Base-by-base conservation (phyloP, 257 asterid genomes). In the Lavandula angustifolia region DNA sequence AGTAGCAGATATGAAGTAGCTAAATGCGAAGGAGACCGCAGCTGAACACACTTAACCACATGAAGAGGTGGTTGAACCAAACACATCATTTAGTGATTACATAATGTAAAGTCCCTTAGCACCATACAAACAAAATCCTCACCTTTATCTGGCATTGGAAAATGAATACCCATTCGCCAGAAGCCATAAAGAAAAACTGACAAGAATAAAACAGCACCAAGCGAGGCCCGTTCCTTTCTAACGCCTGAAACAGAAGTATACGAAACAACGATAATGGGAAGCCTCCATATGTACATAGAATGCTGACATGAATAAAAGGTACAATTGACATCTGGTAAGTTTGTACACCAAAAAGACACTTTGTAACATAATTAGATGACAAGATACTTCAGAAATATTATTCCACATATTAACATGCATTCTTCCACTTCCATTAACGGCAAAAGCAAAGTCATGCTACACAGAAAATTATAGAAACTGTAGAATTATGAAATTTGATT, bases 71-170 rank as follows among this genome's bases (percentile, higher is more conserved):
- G 41, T 27, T 48, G 16, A 69, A 22, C 29, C 48, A 31, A 60
- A 48, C 64, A 62, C 27, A 11, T 27, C 55, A 42, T 27, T n/a
- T 43, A 51, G 40, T 11, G 40, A 49, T 40, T n/a, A 66, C 37
- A 60, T 50, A 27, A 3, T 41, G 43, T n/a, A 7, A 57, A 11
- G 43, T 34, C 50, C 59, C n/a, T 34, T 14, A 8, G 72, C 48
- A 60, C 48, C 62, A 55, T 56, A 22, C 29, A 17, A 76, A 13
- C 53, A 59, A 56, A 50, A 62, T 49, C 18, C 77, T 32, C 68
- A 92, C 99, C 99, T 83, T 81, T 94, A 75, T 89, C 95, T 34
- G 99, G 99, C 99, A 94, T 94, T 16, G 99, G 99, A 70, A 94
- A 94, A 79, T 94, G 99, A 81, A 94, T 83, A 37, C 99, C 99